phyloP scores from a whole-genome alignment of 73 alveolate genomes.

The Paramecium sonneborni region DNA sequence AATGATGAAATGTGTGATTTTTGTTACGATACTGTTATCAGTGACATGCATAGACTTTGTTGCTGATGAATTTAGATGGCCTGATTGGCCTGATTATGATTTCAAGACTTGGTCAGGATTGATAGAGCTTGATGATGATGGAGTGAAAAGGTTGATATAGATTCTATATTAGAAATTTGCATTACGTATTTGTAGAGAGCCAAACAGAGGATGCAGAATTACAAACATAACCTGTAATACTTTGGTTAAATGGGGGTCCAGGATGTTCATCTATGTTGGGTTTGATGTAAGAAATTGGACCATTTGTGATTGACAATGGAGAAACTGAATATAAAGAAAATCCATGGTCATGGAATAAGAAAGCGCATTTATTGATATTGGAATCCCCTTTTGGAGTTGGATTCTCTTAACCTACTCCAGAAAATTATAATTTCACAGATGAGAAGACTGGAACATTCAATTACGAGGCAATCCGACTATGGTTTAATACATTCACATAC shows the following conservation, averaged over 20 bases:
- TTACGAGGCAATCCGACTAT: conserved; percentile 74
- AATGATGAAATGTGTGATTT: background rate
- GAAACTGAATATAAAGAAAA: conserved; percentile 77
- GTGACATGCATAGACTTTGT: background rate
- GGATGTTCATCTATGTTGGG: conserved; percentile 98
- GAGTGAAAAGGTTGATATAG: background rate
- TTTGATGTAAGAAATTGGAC: conserved; percentile 95
- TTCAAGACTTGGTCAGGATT: conserved; percentile 45
- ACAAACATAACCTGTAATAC: conserved; percentile 86
- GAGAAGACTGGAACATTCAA: conserved; percentile 80
- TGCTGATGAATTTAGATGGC: conserved; percentile 30
- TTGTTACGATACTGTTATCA: background rate
- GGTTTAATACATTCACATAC: conserved; percentile 78
- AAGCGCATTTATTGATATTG: conserved; percentile 89
- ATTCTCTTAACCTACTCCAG: conserved; percentile 75
- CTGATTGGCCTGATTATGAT: conserved; percentile 18
- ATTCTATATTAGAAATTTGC: background rate
- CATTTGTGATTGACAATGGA: conserved; percentile 87
- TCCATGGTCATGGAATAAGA: conserved; percentile 95
- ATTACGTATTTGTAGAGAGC: conserved; percentile 13
- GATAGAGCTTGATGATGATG: background rate
- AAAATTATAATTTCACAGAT: conserved; percentile 55
- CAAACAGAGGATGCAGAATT: background rate
- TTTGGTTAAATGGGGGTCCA: conserved; percentile 99
- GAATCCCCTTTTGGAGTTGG: conserved; percentile 99